A percentile compares a stretch with the other conserved stretches of the same genome.
These are phyloP conservation scores for Triticum timopheevii DNA, from an alignment of 176 grass and related monocot species.

Conservation along the genomic window DNA sequence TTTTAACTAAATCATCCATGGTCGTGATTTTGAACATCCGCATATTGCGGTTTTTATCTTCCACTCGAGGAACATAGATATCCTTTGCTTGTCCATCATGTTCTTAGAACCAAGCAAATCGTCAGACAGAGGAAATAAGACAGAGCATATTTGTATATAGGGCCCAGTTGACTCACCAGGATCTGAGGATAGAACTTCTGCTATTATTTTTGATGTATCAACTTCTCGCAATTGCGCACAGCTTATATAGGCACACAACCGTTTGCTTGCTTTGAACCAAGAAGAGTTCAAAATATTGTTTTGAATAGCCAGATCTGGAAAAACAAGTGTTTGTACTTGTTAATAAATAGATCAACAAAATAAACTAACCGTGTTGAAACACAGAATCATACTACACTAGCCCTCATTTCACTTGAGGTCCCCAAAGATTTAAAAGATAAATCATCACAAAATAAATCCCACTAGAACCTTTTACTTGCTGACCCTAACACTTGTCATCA, in stretches of 20 bases:
- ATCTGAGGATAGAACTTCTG: constrained; percentile 40
- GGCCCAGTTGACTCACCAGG: constrained; percentile 57
- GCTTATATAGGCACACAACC: constrained; percentile 89
- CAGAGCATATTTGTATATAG: background rate
- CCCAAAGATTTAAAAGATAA: background rate
- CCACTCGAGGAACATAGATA: constrained; percentile 86
- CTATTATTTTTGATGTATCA: constrained; percentile 80
- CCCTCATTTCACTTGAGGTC: background rate
- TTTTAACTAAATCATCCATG: constrained; percentile 74
- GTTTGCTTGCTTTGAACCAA: constrained; percentile 72
- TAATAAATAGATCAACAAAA: background rate
- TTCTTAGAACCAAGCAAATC: constrained; percentile 40
- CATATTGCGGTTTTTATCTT: constrained; percentile 97
- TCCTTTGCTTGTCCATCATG: constrained; percentile 52
- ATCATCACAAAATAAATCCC: background rate
- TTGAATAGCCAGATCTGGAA: constrained; percentile 77
- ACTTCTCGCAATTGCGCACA: constrained; percentile 69
- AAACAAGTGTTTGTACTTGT: background rate
- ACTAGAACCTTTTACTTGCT: background rate
- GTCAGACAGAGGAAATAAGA: constrained; percentile 18
- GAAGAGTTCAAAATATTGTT: constrained; percentile 65
- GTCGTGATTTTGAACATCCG: constrained; percentile 82
- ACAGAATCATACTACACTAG: background rate
- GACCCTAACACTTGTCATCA: background rate
- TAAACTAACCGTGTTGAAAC: background rate